Evolutionary conservation across 768 basidiomycete species (phyloP), one percentile per base, ranked within the genome.

Genomic region (Kwoniella europaea): DNA sequence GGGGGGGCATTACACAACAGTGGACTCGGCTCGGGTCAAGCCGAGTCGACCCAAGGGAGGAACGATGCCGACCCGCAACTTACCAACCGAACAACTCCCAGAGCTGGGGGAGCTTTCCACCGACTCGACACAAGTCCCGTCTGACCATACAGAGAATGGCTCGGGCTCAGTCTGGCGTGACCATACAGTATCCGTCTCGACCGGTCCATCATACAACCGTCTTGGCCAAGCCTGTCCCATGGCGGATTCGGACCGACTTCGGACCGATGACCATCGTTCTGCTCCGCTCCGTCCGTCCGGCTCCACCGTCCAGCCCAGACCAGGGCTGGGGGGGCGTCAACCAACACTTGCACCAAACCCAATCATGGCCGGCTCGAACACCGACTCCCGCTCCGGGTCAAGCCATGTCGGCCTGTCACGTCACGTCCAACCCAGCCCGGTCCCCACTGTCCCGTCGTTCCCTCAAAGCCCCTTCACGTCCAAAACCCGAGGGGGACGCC

Each of bases 401-500:
- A 10, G 16, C 35, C 41, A 5, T 20, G 15, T 20, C 54, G 16
- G n/a, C 15, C 20, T 4, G 7, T n/a, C 20, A 3, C 20, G 7
- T n/a, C 20, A 3, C 20, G 54, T 24, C 29, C 59, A 5, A 29
- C 42, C 12, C 42, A 44, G 20, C 67, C 63, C 52, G 43, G 4
- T 58, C 41, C 5, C 15, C 56, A 50, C 46, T 4, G 35, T 35
- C 35, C 27, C 55, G 13, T 56, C 55, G 10, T 22, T 15, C 57
- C 57, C 13, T 7, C 27, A 58, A 27, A 27, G 44, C 44, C 58
- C 56, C 57, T n/a, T n/a, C 58, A 68, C 41, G 10, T 16, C 59
- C 16, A 18, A 55, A 53, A 61, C 44, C 60, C 58, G 12, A n/a
- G 29, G 24, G 58, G 67, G 18, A 62, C 24, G 52, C 50, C 44